Evolutionary conservation across 805 yeast species (phyloP).

Genomic region (Ogataea degrootiae): DNA sequence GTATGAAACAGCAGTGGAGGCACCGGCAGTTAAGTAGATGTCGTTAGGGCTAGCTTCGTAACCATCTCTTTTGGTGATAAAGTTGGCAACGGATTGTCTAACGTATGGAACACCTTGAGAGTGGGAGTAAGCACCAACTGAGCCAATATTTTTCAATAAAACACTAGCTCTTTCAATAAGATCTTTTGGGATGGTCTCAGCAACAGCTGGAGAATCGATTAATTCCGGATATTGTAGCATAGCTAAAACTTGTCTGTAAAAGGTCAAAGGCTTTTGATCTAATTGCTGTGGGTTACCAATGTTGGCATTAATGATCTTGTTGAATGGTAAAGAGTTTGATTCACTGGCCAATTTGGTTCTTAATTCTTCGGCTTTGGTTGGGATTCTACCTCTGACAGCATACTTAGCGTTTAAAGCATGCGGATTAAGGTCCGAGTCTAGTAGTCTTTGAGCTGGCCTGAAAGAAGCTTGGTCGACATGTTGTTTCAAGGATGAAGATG

Average conservation of each 20-base stretch:
- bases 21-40: slow-evolving; percentile 88
- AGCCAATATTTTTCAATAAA: slow-evolving; percentile 60
- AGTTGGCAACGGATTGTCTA: slow-evolving; percentile 75
- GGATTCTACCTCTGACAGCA: slow-evolving; percentile 93
- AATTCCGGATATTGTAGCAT: slow-evolving; percentile 80
- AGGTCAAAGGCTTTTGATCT: slow-evolving; percentile 91
- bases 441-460: slow-evolving; percentile 32
- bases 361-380: slow-evolving; percentile 88
- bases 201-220: slow-evolving; percentile 33
- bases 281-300: slow-evolving; percentile 98
- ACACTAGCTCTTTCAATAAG: slow-evolving; percentile 65
- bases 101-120: slow-evolving; percentile 81
- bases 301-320: slow-evolving; percentile 78
- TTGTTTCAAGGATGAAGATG: slow-evolving; percentile 6
- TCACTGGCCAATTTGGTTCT: slow-evolving; percentile 48
- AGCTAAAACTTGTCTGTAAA: slow-evolving; percentile 87
- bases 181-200: slow-evolving; percentile 51
- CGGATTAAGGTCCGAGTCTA: slow-evolving; percentile 57
- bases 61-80: slow-evolving; percentile 78
- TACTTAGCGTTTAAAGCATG: slow-evolving; percentile 81
- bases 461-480: slow-evolving; percentile 13
- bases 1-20: slow-evolving; percentile 88
- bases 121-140: slow-evolving; percentile 92
- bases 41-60: slow-evolving; percentile 60
- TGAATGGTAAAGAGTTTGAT: slow-evolving; percentile 68